Evolutionary conservation across 257 asterid genomes (phyloP), one percentile per base, ranked within the genome.

Genomic region (Anisodus tanguticus): DNA sequence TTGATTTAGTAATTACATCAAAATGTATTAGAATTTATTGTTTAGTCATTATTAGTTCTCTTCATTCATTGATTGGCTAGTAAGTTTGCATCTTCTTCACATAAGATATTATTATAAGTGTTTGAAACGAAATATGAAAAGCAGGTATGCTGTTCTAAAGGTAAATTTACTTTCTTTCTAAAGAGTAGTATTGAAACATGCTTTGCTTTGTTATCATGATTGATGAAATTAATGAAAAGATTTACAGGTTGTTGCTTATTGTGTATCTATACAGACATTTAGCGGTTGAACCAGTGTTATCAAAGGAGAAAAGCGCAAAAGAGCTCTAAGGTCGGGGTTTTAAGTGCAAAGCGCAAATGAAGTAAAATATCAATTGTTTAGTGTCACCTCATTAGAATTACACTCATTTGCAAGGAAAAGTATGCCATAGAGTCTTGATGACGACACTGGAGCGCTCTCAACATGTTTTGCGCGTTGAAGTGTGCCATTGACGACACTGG

Each of bases 151-250:
- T 58, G 26, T 58, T 17, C 4, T 58, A 6, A 58, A 58, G 9
- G 26, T 16, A 58, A 58, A 64, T 64, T 64, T 64, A 31, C 70
- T 64, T 63, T 63, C 41, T 63, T 64, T 64, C 70, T 22, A 64
- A 64, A 17, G 15, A 64, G 26, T 26, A 64, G 26, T 26, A 64
- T 64, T 26, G 43, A 64, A 64, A 10, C 15, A 64, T 11, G n/a
- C 43, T 17, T 64, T 64, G 43, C 70, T 64, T 64, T 63, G 41
- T 22, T 63, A 22, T 63, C 69, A 63, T 63, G 69, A 63, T 63
- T 63, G 69, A 22, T 63, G 69, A 22, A 22, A 63, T 22, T 63
- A 22, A 22, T 63, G 16, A 63, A 63, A 22, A 22, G 41, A 63
- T 63, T 22, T 41, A 41, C 45, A 41, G 45, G 41, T 64, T 26